Evolutionary conservation across 345 rosid species (phyloP), one percentile per base, ranked within the genome.

Genomic region (Jatropha curcas): DNA sequence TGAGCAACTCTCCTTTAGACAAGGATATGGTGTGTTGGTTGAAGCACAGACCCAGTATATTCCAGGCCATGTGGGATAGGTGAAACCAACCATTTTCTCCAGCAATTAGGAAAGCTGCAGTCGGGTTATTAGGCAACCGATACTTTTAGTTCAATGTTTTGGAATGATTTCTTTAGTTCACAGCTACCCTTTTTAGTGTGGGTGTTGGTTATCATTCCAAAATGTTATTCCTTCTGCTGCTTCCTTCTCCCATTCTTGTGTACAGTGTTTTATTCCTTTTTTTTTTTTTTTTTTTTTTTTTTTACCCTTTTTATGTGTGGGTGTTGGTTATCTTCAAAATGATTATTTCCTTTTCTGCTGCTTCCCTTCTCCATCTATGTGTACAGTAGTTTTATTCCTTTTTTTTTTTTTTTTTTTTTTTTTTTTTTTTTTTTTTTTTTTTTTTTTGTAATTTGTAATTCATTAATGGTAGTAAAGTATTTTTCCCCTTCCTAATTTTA

Each of bases 11-110:
- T 33, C 51, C 84, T 19, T 61, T 93, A 63, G 97, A 95, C 77
- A 86, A 87, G 84, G 99, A 95, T 59, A 81, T 95, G 86, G 70
- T 93, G 73, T 83, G 90, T n/a, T 95, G 99, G 99, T 80, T 95
- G 74, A 87, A 86, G 87, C 92, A 84, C 77, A 91, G 99, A 79
- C 85, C 86, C n/a, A 39, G 85, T 1, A 76, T 86, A 60, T 91
- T 82, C 65, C 90, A 88, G 82, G 89, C 96, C 4, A 74, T 83
- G 85, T 92, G 97, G 97, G 98, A 92, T 86, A 73, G 87, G 28
- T 88, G 84, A 79, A n/a, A 27, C 17, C 8, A 20, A 46, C 20
- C 35, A 55, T 53, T 20, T 51, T n/a, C n/a, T n/a, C 55, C 48
- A 5, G 7, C 67, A 51, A n/a, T 50, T 4, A 33, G 78, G 73